Base-by-base conservation (phyloP, 768 basidiomycete genomes). In the Xerocomus potaroensis region DNA sequence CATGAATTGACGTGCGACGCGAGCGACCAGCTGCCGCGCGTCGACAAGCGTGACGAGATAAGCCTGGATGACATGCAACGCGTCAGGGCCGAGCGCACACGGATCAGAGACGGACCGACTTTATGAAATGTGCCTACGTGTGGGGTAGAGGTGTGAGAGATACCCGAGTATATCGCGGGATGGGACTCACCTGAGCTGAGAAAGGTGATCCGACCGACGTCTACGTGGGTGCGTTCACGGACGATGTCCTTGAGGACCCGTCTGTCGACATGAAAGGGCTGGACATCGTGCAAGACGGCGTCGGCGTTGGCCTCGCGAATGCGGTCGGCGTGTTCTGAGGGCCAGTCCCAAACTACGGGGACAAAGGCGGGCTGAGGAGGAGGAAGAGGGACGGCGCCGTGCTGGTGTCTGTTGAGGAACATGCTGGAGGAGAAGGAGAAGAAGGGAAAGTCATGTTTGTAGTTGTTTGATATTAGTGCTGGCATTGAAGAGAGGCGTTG, bases 1-100 rank as follows among this genome's bases (percentile, higher is more conserved):
- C 87, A 91, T 89, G 64, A 86, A 91, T 9, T 85, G 79, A 41
- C 88, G 82, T 3, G 89, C 89, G 19, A 91, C 86, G 31, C 88
- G 79, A 6, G 85, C 87, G 8, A 92, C 81, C 34, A 91, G 63
- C 48, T 85, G 74, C 41, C 75, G 69, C 14, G 74, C 68, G 57
- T 84, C 78, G 16, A 67, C 71, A 16, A 91, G 75, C 8, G 80
- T 84, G 41, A 91, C 70, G 2, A 88, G 74, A 69, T 90, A 91
- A 24, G 86, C 89, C 87, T 90, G 49, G 43, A 27, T 27, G 26
- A 27, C 26, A 27, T 5, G 6, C 27, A 41, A 47, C 39, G 41
- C 50, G 51, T 54, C 49, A 59, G 40, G 16, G 3, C 32, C 26
- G 32, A 41, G 41, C 42, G 2, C 29, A 9, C 23, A 26, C 29